Evolutionary conservation across 345 rosid genomes (phyloP).

Genomic region (Gynandropsis gynandra): DNA sequence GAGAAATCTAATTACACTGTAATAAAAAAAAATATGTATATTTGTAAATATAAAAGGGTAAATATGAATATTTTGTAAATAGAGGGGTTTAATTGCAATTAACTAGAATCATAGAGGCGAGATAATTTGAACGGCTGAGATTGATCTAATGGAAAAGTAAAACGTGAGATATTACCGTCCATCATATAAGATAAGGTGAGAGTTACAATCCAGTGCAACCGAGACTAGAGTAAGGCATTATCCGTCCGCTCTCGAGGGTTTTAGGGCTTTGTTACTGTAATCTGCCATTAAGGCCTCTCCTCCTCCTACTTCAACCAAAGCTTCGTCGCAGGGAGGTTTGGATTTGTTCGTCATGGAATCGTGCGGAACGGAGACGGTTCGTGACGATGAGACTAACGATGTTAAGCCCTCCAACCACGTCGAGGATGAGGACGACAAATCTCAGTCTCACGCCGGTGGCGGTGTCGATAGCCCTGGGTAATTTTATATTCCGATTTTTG

Average conservation of each 20-base stretch:
- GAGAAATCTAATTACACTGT: too few species aligned
- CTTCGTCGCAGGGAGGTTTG: constrained; percentile 5
- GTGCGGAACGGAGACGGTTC: constrained; percentile 33
- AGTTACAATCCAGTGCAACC: constrained; percentile 16
- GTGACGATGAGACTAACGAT: constrained; percentile 36
- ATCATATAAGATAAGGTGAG: constrained; percentile 2
- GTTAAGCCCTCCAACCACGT: constrained; percentile 33
- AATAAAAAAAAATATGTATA: too few species aligned
- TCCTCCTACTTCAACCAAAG: constrained; percentile 10
- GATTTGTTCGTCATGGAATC: constrained; percentile 39
- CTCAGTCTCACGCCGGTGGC: constrained; percentile 51
- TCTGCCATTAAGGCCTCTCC: constrained; percentile 22
- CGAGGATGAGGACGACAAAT: constrained; percentile 40
- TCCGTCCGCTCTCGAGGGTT: constrained; percentile 22
- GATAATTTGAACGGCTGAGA: too few species aligned
- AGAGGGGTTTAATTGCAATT: too few species aligned
- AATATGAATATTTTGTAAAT: too few species aligned
- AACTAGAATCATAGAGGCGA: too few species aligned
- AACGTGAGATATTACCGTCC: neutral
- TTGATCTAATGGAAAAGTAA: too few species aligned
- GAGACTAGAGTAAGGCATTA: constrained; percentile 10
- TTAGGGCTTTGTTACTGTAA: constrained; percentile 24
- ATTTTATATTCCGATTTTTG: neutral
- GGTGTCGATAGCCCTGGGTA: constrained; percentile 82
- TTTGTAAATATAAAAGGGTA: too few species aligned